Evolutionary conservation across 257 asterid species (phyloP).

Genomic region (Catharanthus roseus): DNA sequence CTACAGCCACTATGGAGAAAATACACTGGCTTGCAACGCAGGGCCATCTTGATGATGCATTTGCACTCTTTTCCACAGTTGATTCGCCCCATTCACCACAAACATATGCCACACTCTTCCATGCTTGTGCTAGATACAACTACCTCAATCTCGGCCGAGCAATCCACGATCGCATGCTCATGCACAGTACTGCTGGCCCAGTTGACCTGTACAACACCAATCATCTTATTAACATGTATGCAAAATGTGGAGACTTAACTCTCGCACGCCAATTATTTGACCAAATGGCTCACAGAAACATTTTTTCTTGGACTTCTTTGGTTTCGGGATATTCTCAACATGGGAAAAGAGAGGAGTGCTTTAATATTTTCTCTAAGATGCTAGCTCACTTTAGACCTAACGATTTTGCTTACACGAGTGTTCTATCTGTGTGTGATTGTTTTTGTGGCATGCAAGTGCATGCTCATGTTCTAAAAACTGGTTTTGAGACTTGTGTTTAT

Average conservation of each 20-base stretch:
- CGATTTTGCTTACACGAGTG: slow-evolving; percentile 67
- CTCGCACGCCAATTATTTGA: slow-evolving; percentile 48
- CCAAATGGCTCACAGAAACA: slow-evolving; percentile 52
- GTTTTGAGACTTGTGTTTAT: slow-evolving; percentile 55
- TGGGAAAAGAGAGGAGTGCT: slow-evolving; percentile 40
- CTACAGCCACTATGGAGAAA: slow-evolving; percentile 17
- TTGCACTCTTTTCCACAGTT: slow-evolving; percentile 12
- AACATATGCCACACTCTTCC: slow-evolving; percentile 32
- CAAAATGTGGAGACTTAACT: slow-evolving; percentile 47
- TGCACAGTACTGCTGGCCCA: slow-evolving; percentile 8
- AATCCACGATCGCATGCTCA: slow-evolving; percentile 27
- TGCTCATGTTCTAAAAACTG: slow-evolving; percentile 45
- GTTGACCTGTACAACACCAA: slow-evolving; percentile 40
- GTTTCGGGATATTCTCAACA: slow-evolving; percentile 65
- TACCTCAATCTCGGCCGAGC: slow-evolving; percentile 23
- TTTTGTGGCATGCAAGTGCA: slow-evolving; percentile 68
- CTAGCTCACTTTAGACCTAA: slow-evolving; percentile 47
- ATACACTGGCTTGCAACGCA: slow-evolving; percentile 14
- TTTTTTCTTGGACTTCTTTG: slow-evolving; percentile 72
- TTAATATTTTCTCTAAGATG: slow-evolving; percentile 47
- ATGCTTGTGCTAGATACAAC: slow-evolving; percentile 27
- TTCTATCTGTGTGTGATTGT: slow-evolving; percentile 60
- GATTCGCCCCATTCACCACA: slow-evolving; percentile 4
- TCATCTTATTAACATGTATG: slow-evolving; percentile 38
- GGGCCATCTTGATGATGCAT: slow-evolving; percentile 25